phyloP scores from a whole-genome alignment of 1,284 basidiomycete genomes.

The Malassezia furfur region DNA sequence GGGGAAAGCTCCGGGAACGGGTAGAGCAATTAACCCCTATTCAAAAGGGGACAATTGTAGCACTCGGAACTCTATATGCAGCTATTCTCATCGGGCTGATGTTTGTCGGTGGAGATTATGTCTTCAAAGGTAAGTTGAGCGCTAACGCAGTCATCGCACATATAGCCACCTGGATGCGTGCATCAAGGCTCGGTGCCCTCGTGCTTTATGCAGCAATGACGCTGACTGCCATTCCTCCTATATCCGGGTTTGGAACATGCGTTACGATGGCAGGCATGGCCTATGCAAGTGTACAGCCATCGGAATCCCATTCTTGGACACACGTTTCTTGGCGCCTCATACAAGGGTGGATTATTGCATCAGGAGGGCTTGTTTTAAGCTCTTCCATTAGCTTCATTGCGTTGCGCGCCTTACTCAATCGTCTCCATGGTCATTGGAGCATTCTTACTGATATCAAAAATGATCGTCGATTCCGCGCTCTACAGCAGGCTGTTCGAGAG shows the following conservation, averaged over 20 bases:
- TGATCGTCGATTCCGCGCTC: conserved; percentile 29
- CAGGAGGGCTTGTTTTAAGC: conserved; percentile 29
- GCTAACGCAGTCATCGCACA: conserved; percentile 5
- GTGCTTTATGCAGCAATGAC: conserved; percentile 21
- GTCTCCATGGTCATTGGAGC: conserved; percentile 17
- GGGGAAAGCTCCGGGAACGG: not conserved
- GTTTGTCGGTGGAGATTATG: not conserved
- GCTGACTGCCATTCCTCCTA: conserved; percentile 28
- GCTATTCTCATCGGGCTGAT: not conserved
- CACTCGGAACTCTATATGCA: not conserved
- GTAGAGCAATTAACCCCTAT: not conserved
- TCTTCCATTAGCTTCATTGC: conserved; percentile 24
- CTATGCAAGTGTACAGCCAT: conserved; percentile 13
- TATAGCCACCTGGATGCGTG: conserved; percentile 23
- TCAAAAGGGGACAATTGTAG: not conserved
- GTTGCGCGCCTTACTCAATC: conserved; percentile 17
- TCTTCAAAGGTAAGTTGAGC: conserved; percentile 12
- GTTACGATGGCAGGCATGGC: conserved; percentile 40
- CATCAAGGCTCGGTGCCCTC: conserved; percentile 17
- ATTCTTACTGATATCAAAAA: conserved; percentile 18
- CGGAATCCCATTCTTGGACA: not conserved
- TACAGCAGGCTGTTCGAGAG: conserved; percentile 29
- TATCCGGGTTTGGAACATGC: conserved; percentile 34
- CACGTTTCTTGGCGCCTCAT: conserved; percentile 12
- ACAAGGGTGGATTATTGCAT: conserved; percentile 32